A percentile compares a stretch with the other conserved stretches of the same genome.
phyloP scores from a whole-genome alignment of 2,329 filamentous ascomycete genomes.

The Venturiaceae sp. region DNA sequence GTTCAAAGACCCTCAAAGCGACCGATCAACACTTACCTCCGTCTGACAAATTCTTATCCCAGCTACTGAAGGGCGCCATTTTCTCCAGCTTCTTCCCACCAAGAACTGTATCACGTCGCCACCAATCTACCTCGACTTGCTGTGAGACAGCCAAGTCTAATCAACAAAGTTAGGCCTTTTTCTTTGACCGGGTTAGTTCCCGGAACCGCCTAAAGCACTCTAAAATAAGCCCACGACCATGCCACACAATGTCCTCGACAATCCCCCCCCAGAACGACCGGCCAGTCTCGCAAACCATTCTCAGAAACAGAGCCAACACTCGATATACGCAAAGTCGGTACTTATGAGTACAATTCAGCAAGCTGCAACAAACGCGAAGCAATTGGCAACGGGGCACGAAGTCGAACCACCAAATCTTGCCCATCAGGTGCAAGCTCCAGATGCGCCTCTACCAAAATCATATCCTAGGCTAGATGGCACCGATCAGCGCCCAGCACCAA shows the following conservation, averaged over 20 bases:
- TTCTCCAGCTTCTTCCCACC: not conserved
- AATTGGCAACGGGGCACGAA: not conserved
- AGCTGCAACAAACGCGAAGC: slow-evolving; percentile 14
- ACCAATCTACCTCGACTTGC: not conserved
- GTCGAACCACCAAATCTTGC: not conserved
- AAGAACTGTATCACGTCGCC: not conserved
- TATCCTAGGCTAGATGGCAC: not conserved
- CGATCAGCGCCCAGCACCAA: not conserved
- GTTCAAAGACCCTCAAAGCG: not conserved
- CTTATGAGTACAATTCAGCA: slow-evolving; percentile 31
- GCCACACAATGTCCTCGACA: slow-evolving; percentile 4
- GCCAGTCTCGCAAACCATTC: not conserved
- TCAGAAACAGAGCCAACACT: slow-evolving; percentile 33
- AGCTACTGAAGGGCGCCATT: no score
- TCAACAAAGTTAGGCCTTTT: not conserved
- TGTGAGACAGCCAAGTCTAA: not conserved
- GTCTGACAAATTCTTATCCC: no score
- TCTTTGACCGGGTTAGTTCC: not conserved
- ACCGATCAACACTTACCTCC: not conserved
- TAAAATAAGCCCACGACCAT: not conserved
- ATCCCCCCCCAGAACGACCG: not conserved
- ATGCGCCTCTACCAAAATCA: not conserved
- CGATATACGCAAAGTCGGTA: slow-evolving; percentile 38
- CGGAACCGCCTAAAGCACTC: not conserved
- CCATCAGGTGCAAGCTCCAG: not conserved